Evolutionary conservation across 768 basidiomycete species (phyloP).

Genomic region (Nevesoporus exiguus): DNA sequence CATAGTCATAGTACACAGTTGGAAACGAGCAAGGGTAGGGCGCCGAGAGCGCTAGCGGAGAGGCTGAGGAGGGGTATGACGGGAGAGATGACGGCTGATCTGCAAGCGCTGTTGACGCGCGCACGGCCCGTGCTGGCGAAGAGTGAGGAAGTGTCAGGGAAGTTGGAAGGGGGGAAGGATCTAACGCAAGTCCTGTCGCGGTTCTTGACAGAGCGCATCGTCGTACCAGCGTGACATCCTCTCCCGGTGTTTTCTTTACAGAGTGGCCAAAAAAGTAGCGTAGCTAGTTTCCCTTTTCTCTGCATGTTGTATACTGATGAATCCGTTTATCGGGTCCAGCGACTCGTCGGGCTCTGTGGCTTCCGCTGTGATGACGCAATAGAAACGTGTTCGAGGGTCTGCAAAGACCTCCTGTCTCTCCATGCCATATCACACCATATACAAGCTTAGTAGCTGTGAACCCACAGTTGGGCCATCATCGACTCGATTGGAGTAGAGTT

Average conservation of each 20-base stretch:
- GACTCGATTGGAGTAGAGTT: no score
- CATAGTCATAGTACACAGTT: slow-evolving; percentile 12
- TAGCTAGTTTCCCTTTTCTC: neutral
- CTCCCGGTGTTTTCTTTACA: neutral
- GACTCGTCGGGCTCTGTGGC: no score
- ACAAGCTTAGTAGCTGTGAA: no score
- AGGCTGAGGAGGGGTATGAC: slow-evolving; percentile 72
- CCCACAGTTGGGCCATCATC: no score
- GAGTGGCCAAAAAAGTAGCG: neutral
- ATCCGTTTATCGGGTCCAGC: neutral
- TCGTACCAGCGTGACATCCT: slow-evolving; percentile 33
- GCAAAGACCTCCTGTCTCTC: no score
- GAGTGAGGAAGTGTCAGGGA: slow-evolving; percentile 47
- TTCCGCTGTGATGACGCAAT: no score
- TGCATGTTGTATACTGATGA: slow-evolving; percentile 1
- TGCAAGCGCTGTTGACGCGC: slow-evolving; percentile 63
- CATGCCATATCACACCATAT: no score
- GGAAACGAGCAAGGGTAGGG: slow-evolving; percentile 36
- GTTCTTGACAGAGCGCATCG: slow-evolving; percentile 64
- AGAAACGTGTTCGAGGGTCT: no score
- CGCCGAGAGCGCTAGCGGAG: slow-evolving; percentile 53
- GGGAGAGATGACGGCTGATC: slow-evolving; percentile 72
- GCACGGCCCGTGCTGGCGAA: slow-evolving; percentile 63
- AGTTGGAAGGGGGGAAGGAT: slow-evolving; percentile 42
- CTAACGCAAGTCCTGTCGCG: slow-evolving; percentile 56